Conservation (phyloP, 306 rosid genomes). For the Ammopiptanthus mongolicus region DNA sequence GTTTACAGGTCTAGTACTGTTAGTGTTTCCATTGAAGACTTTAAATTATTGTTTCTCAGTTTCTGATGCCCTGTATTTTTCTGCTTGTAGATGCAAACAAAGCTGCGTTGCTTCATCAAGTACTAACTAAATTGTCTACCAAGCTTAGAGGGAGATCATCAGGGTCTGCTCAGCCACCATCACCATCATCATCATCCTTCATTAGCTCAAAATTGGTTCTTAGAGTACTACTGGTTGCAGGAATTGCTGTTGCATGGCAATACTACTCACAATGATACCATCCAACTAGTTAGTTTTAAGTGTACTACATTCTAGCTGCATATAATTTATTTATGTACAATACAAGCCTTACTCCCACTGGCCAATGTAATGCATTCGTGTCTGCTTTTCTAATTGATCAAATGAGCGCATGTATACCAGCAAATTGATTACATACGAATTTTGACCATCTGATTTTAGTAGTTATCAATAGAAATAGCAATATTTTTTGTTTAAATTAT, state of each 20-base stretch:
- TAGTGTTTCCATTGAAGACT: too few species aligned
- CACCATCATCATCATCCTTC: conserved; percentile 38
- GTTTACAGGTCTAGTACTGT: not conserved
- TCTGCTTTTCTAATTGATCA: not conserved
- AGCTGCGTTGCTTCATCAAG: conserved; percentile 22
- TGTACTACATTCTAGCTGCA: conserved; percentile 20
- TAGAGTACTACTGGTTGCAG: conserved; percentile 54
- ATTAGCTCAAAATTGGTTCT: conserved; percentile 46
- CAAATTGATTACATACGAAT: conserved; percentile 11
- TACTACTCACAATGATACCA: conserved; percentile 43
- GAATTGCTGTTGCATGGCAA: conserved; percentile 70
- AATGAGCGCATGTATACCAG: not conserved
- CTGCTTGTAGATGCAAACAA: conserved; percentile 47
- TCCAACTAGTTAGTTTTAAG: conserved; percentile 20
- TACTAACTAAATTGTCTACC: conserved; percentile 43
- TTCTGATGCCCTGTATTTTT: conserved; percentile 18
- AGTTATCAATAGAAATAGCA: not conserved
- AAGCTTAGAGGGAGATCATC: conserved; percentile 51
- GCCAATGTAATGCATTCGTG: not conserved
- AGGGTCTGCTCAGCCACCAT: conserved; percentile 29
- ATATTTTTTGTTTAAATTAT: not conserved
- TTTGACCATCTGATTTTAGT: conserved; percentile 5
- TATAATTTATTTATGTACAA: conserved; percentile 30
- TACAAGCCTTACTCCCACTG: conserved; percentile 15
- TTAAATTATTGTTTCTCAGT: not conserved